Conservation (phyloP, 2,329 filamentous ascomycete species). For the Hortaea werneckii region DNA sequence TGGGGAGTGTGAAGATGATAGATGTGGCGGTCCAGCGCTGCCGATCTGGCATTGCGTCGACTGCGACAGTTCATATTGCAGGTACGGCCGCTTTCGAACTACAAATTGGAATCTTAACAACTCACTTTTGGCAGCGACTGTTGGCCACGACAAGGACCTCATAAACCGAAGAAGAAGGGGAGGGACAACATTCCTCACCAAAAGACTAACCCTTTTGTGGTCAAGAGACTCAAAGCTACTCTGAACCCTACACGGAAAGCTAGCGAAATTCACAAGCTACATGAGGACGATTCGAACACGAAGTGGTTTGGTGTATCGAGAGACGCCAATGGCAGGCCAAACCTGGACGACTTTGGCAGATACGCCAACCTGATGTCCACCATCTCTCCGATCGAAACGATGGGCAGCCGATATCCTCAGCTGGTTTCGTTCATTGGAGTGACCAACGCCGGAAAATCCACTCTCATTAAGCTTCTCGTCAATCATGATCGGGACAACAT, state of each 20-base stretch:
- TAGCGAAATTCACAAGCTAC: conserved; percentile 24
- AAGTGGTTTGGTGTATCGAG: conserved; percentile 31
- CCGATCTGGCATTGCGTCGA: conserved; percentile 25
- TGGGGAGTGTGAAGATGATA: conserved; percentile 23
- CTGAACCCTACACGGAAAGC: conserved; percentile 19
- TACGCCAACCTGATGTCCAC: conserved; percentile 36
- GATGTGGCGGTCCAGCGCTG: conserved; percentile 16
- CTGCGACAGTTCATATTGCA: conserved; percentile 25
- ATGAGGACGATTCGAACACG: conserved; percentile 27
- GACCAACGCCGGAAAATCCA: conserved; percentile 39
- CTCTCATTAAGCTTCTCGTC: conserved; percentile 41
- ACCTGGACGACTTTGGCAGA: conserved; percentile 35
- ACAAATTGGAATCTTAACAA: not conserved
- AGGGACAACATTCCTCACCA: conserved; percentile 28
- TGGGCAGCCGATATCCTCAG: conserved; percentile 21
- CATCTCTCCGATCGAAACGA: conserved; percentile 18
- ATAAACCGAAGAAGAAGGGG: conserved; percentile 24
- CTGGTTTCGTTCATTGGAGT: conserved; percentile 27
- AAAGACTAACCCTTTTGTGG: conserved; percentile 23
- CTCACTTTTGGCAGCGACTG: conserved; percentile 15
- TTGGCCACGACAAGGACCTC: conserved; percentile 23
- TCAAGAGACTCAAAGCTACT: conserved; percentile 18
- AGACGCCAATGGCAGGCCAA: conserved; percentile 19
- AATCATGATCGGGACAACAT: conserved; percentile 25
- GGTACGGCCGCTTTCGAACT: conserved; percentile 8